Evolutionary conservation across 306 rosid species (phyloP), one percentile per base, ranked within the genome.

Genomic region (Cucurbita pepo): DNA sequence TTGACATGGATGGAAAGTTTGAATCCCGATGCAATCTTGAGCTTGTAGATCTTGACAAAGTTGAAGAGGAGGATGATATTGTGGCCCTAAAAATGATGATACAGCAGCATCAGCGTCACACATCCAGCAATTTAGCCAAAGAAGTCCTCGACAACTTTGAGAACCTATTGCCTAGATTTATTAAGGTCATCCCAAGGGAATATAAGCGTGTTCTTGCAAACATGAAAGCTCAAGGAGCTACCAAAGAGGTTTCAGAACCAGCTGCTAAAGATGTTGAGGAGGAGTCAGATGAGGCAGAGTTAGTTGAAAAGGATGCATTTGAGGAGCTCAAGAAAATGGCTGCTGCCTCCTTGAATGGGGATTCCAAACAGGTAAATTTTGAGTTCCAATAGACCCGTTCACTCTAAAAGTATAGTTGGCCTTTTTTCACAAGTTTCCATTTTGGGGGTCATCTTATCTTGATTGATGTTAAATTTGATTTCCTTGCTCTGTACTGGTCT

Each of bases 21-120:
- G 76, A 61, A 57, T 77, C 92, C 38, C 82, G 96, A 37, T 91
- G 99, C 84, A 95, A 95, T 84, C 80, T 38, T 12, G 99, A 95
- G 84, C 97, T 95, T 74, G 96, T 91, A 43, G 99, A 95, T 82
- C 88, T 95, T 48, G 99, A 95, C 34, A 86, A 77, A 80, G 92
- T 95, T 66, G 97, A 84, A 71, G 97, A 83, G 69, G 97, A 91
- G 67, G 95, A 88, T 61, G 97, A 95, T 77, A 82, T 88, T 9
- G 48, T 75, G 79, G 85, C 90, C 52, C 88, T 95, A 15, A 88
- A 78, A 79, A 95, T 89, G 97, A 75, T 95, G 95, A 81, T 91
- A 77, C 99, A 95, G 69, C 99, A 95, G 80, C 99, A 95, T 75
- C 97, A 91, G 70, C 97, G 99, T 19, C 87, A 95, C 83, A 95